These are phyloP conservation scores for Dujonia santamariae DNA, from an alignment of 1,139 yeast genomes.

Conservation along the genomic window DNA sequence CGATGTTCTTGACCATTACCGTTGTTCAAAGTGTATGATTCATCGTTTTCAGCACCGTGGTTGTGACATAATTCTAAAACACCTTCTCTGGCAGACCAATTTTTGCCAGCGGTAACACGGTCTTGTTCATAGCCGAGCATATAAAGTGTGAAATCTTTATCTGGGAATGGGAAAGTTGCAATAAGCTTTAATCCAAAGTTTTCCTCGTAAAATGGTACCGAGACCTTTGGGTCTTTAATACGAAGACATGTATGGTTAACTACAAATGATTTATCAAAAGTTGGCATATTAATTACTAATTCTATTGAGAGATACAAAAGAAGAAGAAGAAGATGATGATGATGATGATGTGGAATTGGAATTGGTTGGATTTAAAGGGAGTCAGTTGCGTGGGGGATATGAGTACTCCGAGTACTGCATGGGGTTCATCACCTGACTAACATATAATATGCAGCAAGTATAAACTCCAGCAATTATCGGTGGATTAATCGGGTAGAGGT, in stretches of 20 bases:
- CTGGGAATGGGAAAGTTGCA: slow-evolving; percentile 51
- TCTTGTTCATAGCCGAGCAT: slow-evolving; percentile 62
- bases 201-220: slow-evolving; percentile 70
- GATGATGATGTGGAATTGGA: too few relatives aligned
- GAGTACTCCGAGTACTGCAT: too few relatives aligned
- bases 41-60: slow-evolving; percentile 68
- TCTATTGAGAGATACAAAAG: too few relatives aligned
- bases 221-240: slow-evolving; percentile 74
- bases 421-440: too few relatives aligned
- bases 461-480: too few relatives aligned
- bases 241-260: slow-evolving; percentile 76
- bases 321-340: too few relatives aligned
- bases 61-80: slow-evolving; percentile 82
- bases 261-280: slow-evolving; percentile 35
- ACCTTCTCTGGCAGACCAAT: slow-evolving; percentile 68
- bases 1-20: slow-evolving; percentile 83
- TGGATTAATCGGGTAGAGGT: too few relatives aligned
- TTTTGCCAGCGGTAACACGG: slow-evolving; percentile 31
- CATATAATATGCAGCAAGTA: too few relatives aligned
- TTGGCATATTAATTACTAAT: too few relatives aligned
- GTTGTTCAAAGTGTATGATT: slow-evolving; percentile 57
- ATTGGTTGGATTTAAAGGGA: too few relatives aligned
- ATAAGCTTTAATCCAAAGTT: slow-evolving; percentile 73
- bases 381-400: too few relatives aligned
- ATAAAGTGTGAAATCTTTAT: slow-evolving; percentile 60